phyloP scores from a whole-genome alignment of 148 eudicot species.

The Persicaria tinctoria region DNA sequence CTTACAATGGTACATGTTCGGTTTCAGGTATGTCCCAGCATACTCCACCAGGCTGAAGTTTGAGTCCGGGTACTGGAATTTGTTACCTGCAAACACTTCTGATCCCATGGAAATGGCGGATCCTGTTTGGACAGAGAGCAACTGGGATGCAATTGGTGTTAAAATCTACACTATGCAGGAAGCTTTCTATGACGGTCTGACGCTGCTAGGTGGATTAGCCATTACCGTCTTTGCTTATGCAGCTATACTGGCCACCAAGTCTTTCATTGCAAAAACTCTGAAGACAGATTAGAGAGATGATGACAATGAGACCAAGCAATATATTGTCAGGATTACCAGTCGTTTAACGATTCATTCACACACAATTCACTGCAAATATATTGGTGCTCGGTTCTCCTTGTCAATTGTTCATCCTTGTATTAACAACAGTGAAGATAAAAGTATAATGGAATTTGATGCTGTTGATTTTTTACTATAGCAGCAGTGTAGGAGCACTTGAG shows the following conservation, averaged over 20 bases:
- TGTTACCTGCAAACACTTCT: conserved; percentile 57
- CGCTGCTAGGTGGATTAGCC: conserved; percentile 51
- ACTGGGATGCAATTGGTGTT: conserved; percentile 64
- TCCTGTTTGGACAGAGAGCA: conserved; percentile 95
- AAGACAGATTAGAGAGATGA: conserved; percentile 52
- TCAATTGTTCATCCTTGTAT: background rate
- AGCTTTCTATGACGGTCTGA: conserved; percentile 43
- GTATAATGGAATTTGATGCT: background rate
- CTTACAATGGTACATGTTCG: background rate
- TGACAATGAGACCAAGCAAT: background rate
- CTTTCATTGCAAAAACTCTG: conserved; percentile 53
- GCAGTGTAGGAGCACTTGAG: no score
- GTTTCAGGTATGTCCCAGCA: conserved; percentile 80
- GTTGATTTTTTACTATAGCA: background rate
- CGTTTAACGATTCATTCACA: background rate
- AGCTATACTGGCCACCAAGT: conserved; percentile 35
- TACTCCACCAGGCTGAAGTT: conserved; percentile 80
- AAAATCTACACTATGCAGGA: conserved; percentile 54
- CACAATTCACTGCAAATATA: conserved; percentile 1
- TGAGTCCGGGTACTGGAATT: conserved; percentile 61
- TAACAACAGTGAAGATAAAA: background rate
- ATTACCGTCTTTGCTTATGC: conserved; percentile 58
- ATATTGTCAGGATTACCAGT: background rate
- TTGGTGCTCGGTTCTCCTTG: conserved; percentile 2
- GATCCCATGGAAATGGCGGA: conserved; percentile 62